Evolutionary conservation across 2,329 filamentous ascomycete species (phyloP), one percentile per base, ranked within the genome.

Genomic region (Fusarium sp.): DNA sequence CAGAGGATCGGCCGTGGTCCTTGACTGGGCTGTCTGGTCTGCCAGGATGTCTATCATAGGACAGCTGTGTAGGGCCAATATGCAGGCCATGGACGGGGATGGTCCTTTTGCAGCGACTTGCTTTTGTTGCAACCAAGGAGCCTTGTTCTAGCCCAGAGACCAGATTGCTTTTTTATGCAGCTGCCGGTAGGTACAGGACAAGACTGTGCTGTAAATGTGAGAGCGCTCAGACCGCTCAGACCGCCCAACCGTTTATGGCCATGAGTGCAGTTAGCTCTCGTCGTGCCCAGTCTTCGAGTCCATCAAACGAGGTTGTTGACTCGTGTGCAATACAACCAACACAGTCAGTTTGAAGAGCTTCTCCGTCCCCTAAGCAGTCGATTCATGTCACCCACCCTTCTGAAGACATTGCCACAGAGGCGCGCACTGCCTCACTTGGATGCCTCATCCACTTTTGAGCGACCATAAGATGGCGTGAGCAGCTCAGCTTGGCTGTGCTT

Each of bases 101-200:
- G 69, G 73, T 54, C 64, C 70, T 76, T 76, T 76, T 75, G 70
- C 56, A 62, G 47, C 69, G 45, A 40, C 62, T 77, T 77, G 75
- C 75, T 76, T 77, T 77, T 77, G 47, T 54, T 69, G 29, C 22
- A 45, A 18, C 37, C 35, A 22, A 54, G 34, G 47, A 52, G 47
- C 34, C 52, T 45, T 50, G 65, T 64, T 63, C 52, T 52, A 29
- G 57, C 52, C 68, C 45, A 34, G 37, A 62, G 54, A 18, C 8
- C 37, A 58, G 24, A 24, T 76, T 76, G 66, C 75, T 73, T 77
- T 74, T 74, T 76, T 67, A 22, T 58, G 27, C 58, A 66, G 62
- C 40, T 64, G 52, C 60, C 65, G 45, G 62, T 29, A 20, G 47
- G 18, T 31, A 68, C 47, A 29, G 45, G 14, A 50, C 45, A 20